Evolutionary conservation across 2,329 filamentous ascomycete genomes (phyloP), one percentile per base, ranked within the genome.

Genomic region (Botrytis hyacinthi): DNA sequence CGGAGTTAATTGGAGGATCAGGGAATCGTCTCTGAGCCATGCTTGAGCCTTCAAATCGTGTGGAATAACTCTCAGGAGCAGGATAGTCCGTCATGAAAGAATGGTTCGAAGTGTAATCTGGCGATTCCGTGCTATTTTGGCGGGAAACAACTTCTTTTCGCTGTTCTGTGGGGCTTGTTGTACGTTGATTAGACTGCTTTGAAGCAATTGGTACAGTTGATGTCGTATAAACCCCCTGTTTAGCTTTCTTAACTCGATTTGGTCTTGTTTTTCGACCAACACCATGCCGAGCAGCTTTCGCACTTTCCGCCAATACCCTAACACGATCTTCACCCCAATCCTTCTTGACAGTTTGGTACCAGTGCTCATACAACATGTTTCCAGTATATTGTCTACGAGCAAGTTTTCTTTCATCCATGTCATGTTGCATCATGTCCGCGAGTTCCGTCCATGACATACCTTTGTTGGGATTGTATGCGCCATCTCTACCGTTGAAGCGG

Each of bases 311-410:
- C 4, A 42, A 3, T 32, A 29, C 44, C 37, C 9, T 51, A 1
- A 9, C 20, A 2, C 42, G 29, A 51, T 18, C 22, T 0, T 26
- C 46, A 0, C 29, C 61, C 70, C 70, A 72, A n/a, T 18, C 6
- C 9, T 44, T 42, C 18, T 29, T 44, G 40, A 75, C 73, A 44
- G 73, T 74, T 26, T 76, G 74, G 20, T 75, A 76, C 32, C 48
- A 76, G 48, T 74, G 74, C 62, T 75, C 74, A 37, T 74, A 76
- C 1, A 76, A 37, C 40, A 73, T 66, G 7, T 61, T 65, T 10
- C 12, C 37, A 18, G 59, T 73, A 40, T 75, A 74, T 16, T 22
- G 12, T 32, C 73, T 69, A 35, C 71, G 62, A 16, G 29, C 35
- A 6, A 68, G 3, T 5, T 65, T 66, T 26, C n/a, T 29, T 1